Evolutionary conservation across 2,329 filamentous ascomycete genomes (phyloP).

Genomic region (Colletotrichum filicis): DNA sequence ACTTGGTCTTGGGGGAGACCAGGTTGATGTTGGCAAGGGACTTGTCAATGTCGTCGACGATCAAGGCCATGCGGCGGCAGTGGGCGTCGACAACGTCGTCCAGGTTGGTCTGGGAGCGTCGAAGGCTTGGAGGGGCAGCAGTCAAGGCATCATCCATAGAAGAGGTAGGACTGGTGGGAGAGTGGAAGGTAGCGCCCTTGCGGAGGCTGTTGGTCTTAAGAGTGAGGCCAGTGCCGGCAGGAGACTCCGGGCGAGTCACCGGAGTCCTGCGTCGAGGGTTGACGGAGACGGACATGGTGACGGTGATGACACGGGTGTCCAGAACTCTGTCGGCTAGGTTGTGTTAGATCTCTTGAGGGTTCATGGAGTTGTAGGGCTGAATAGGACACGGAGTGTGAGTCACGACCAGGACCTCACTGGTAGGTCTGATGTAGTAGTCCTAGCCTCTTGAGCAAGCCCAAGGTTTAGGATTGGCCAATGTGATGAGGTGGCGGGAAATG

Average conservation of each 20-base stretch:
- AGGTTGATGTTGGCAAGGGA: constrained; percentile 61
- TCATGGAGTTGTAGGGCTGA: constrained; percentile 37
- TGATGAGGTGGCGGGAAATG: constrained; percentile 25
- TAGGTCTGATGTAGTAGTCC: constrained; percentile 27
- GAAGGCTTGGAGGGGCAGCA: constrained; percentile 63
- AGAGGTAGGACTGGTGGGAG: constrained; percentile 50
- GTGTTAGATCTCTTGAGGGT: constrained; percentile 35
- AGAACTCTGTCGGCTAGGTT: constrained; percentile 40
- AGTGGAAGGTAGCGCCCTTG: constrained; percentile 77
- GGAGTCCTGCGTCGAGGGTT: constrained; percentile 60
- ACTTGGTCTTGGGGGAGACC: constrained; percentile 49
- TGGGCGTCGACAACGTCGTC: constrained; percentile 79
- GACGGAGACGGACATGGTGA: constrained; percentile 56
- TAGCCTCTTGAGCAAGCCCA: constrained; percentile 26
- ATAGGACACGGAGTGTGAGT: constrained; percentile 44
- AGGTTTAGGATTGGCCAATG: constrained; percentile 32
- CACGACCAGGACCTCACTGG: constrained; percentile 38
- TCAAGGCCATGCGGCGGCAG: constrained; percentile 74
- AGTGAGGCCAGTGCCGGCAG: constrained; percentile 53
- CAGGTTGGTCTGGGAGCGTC: constrained; percentile 75
- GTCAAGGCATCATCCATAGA: constrained; percentile 55
- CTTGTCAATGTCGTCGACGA: constrained; percentile 74
- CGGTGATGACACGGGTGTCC: constrained; percentile 43
- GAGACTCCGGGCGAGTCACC: constrained; percentile 52
- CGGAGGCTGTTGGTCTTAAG: constrained; percentile 69